Evolutionary conservation across 805 yeast genomes (phyloP).

Genomic region (Candida boidinii): DNA sequence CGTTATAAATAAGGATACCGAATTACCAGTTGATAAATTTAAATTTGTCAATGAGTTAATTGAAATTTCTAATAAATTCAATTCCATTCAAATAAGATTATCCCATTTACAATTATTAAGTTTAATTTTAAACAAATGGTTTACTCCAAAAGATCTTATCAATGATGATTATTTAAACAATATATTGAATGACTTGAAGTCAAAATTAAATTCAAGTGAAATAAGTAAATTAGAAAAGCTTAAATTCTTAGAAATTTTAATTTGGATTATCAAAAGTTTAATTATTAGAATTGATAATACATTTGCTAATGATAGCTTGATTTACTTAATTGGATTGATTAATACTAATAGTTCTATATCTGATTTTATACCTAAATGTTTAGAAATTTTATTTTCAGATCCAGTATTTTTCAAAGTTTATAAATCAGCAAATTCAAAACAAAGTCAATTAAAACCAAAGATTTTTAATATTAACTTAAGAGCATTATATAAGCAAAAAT

Average conservation of each 20-base stretch:
- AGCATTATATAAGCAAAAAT: constrained; percentile 70
- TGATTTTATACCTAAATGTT: constrained; percentile 37
- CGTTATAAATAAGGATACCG: constrained; percentile 37
- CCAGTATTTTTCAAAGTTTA: constrained; percentile 47
- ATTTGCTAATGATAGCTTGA: constrained; percentile 24
- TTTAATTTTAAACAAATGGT: constrained; percentile 51
- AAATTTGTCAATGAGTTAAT: constrained; percentile 11
- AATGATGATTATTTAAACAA: constrained; percentile 7
- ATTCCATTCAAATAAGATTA: constrained; percentile 30
- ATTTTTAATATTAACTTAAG: constrained; percentile 51
- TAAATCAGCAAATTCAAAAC: constrained; percentile 18
- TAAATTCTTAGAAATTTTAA: constrained; percentile 39
- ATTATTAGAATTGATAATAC: constrained; percentile 47
- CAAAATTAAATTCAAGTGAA: background rate
- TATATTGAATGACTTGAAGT: constrained; percentile 5
- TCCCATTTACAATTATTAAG: constrained; percentile 50
- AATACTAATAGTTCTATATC: constrained; percentile 23
- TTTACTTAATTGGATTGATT: constrained; percentile 27
- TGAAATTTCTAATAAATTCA: constrained; percentile 9
- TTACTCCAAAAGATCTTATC: constrained; percentile 4
- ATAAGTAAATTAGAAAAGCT: constrained; percentile 7
- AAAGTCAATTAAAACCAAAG: too few relatives aligned
- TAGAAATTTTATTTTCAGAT: constrained; percentile 63
- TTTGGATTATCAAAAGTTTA: constrained; percentile 72
- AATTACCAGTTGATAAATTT: constrained; percentile 14